A percentile compares a stretch with the other conserved stretches of the same genome.
These are phyloP conservation scores for Botrytis galanthina DNA, from an alignment of 2,329 filamentous ascomycete species.

Conservation along the genomic window DNA sequence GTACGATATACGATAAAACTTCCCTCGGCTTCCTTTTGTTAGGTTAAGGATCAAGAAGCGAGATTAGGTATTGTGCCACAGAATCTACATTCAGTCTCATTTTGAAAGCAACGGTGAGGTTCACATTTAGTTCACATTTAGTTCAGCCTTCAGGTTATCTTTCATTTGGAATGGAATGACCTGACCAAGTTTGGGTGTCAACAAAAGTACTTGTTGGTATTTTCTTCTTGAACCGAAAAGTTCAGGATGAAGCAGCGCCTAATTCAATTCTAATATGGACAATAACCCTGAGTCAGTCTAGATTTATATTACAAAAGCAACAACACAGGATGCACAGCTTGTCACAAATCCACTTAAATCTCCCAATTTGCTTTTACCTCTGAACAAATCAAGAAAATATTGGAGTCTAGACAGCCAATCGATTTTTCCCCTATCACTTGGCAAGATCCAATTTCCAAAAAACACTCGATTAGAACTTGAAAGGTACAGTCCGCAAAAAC, in stretches of 20 bases:
- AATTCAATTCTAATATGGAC: neutral
- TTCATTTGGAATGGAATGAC: neutral
- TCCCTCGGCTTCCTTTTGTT: neutral
- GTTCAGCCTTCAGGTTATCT: neutral
- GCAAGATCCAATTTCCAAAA: slow-evolving; percentile 12
- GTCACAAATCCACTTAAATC: neutral
- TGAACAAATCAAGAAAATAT: neutral
- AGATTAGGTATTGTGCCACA: neutral
- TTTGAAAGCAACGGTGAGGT: neutral
- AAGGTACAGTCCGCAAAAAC: neutral
- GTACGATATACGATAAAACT: neutral
- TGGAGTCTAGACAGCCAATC: neutral
- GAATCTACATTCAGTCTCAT: neutral
- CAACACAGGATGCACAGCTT: neutral
- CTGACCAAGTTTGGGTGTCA: neutral
- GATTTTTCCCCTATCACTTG: neutral
- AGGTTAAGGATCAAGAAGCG: neutral
- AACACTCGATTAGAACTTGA: no score
- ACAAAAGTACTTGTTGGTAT: neutral
- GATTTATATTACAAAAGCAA: neutral
- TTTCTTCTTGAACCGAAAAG: neutral
- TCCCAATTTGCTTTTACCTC: neutral
- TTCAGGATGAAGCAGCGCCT: neutral
- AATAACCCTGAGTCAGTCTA: neutral
- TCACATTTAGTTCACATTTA: neutral